These are phyloP conservation scores for Penstemon barbatus DNA, from an alignment of 257 asterid species.

Conservation along the genomic window DNA sequence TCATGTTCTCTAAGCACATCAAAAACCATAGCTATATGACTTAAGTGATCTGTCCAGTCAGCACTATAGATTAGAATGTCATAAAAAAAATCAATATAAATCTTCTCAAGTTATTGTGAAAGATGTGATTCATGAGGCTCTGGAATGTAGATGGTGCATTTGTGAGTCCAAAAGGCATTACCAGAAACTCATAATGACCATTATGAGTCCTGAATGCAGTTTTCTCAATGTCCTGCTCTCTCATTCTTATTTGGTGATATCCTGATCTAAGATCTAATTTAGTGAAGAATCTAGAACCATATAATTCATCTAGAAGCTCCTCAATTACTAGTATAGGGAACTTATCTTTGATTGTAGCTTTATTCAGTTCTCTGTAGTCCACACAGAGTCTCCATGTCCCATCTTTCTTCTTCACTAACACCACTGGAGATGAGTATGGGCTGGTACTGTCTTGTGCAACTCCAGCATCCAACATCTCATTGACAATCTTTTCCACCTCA, in stretches of 20 bases:
- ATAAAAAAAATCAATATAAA: neutral
- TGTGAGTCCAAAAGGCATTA: too few species aligned
- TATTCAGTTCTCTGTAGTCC: too few species aligned
- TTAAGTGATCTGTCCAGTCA: neutral
- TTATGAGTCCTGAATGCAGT: too few species aligned
- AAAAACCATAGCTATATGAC: neutral
- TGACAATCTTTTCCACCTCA: too few species aligned
- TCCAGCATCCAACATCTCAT: too few species aligned
- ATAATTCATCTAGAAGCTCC: constrained; percentile 9
- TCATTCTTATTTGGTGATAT: constrained; percentile 11
- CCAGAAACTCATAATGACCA: too few species aligned
- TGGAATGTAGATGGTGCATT: too few species aligned
- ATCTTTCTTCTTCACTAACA: too few species aligned
- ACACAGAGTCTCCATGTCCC: too few species aligned
- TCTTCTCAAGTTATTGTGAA: neutral
- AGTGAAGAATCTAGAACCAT: neutral
- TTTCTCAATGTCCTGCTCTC: neutral
- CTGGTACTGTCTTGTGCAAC: too few species aligned
- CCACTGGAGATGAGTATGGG: too few species aligned
- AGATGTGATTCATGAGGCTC: neutral
- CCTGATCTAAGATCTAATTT: constrained; percentile 16
- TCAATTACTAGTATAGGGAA: neutral
- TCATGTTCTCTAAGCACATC: neutral
- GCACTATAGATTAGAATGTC: neutral
- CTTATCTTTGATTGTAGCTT: too few species aligned